Evolutionary conservation across 2,329 filamentous ascomycete species (phyloP), one percentile per base, ranked within the genome.

Genomic region (Moelleriella libera): DNA sequence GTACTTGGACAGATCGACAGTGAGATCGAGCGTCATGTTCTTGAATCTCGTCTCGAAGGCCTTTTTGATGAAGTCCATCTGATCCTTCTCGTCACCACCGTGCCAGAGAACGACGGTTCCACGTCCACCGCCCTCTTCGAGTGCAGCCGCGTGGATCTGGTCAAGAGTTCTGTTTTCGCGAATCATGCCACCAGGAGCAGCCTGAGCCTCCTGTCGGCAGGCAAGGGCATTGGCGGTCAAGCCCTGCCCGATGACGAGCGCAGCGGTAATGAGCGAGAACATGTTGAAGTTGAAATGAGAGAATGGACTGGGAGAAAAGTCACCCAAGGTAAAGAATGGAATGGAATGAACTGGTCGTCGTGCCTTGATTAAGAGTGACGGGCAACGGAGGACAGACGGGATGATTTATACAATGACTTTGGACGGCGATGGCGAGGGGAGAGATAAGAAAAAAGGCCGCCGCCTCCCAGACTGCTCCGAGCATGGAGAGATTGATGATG

Each of bases 1-100:
- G 51, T 77, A 78, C 53, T 77, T 78, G 49, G 72, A 75, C 0
- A 77, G 55, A 49, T 76, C 73, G 42, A 76, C 70, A 0, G 74
- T 76, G 37, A 75, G 45, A 52, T 77, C 74, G 12, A 77, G 64
- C 4, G 64, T 70, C 49, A 76, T 68, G n/a, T n/a, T n/a, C n/a
- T n/a, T n/a, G 52, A 75, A 77, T 0, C 61, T 59, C 1, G 55
- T 51, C 51, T 72, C 69, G 50, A 74, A 76, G 1, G 62, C 62
- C 4, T 57, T 41, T 53, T 41, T 41, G 11, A 41, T 14, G 7
- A 14, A 12, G 14, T 41, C 5, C 40, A 12, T 7, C 40, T 41
- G 40, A n/a, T 21, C n/a, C 7, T n/a, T n/a, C 14, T 41, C 40
- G n/a, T 41, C 40, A 12, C 40, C 40, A 12, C 40, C 40, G n/a